Conservation (phyloP, 352 stramenopile genomes). For the Globisporangium sylvaticum region DNA sequence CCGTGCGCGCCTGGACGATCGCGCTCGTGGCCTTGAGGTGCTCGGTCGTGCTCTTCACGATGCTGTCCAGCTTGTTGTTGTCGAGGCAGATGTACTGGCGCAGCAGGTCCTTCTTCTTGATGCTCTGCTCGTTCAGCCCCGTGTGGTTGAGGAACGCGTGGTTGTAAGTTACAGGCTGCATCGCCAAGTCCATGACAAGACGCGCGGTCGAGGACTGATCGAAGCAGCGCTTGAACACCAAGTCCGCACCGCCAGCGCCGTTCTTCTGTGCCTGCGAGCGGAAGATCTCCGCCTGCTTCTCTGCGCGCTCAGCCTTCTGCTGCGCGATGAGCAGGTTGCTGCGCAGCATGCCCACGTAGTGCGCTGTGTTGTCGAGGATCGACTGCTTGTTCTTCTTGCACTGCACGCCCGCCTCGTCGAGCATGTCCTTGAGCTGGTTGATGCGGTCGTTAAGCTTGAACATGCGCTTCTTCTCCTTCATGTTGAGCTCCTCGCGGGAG, state of each 20-base stretch:
- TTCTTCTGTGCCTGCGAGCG: conserved; percentile 20
- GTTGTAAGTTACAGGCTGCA: conserved; percentile 59
- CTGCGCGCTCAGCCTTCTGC: conserved; percentile 52
- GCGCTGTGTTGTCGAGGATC: conserved; percentile 58
- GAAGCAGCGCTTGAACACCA: conserved; percentile 65
- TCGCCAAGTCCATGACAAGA: conserved; percentile 43
- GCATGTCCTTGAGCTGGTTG: conserved; percentile 63
- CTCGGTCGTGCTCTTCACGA: conserved; percentile 40
- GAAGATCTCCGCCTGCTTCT: conserved; percentile 31
- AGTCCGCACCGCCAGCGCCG: conserved; percentile 23
- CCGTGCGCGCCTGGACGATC: conserved; percentile 48
- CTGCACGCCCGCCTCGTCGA: conserved; percentile 61
- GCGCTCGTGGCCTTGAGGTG: conserved; percentile 37
- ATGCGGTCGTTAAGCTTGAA: conserved; percentile 88
- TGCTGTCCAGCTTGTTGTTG: conserved; percentile 36
- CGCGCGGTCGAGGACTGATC: conserved; percentile 56
- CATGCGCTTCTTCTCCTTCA: conserved; percentile 89
- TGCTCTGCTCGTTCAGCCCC: conserved; percentile 31
- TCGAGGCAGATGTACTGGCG: conserved; percentile 49
- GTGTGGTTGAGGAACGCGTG: conserved; percentile 47
- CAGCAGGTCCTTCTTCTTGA: conserved; percentile 35
- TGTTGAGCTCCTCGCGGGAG: conserved; percentile 74
- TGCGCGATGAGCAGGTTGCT: conserved; percentile 54
- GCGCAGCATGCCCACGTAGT: conserved; percentile 71
- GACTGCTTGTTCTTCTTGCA: conserved; percentile 83